These are phyloP conservation scores for Pseudocercospora cruenta DNA, from an alignment of 2,329 filamentous ascomycete genomes.

Conservation along the genomic window DNA sequence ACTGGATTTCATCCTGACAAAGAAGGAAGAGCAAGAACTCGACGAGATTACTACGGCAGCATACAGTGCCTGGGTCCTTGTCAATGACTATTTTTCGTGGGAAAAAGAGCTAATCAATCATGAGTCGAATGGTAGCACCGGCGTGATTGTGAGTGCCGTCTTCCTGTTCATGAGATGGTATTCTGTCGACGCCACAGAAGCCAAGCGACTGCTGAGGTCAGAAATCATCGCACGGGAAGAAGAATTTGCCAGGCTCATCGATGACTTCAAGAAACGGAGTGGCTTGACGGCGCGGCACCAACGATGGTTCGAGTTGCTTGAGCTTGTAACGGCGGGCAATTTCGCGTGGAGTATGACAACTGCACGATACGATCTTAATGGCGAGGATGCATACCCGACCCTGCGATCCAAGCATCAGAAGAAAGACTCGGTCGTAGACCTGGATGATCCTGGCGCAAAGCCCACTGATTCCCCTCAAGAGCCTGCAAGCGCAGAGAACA, in stretches of 20 bases:
- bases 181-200: conserved; percentile 6
- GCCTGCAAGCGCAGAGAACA: neutral
- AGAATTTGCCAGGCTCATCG: neutral
- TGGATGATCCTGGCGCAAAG: neutral
- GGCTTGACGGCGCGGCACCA: neutral
- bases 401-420: conserved; percentile 3
- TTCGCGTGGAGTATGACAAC: conserved; percentile 14
- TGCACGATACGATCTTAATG: conserved; percentile 9
- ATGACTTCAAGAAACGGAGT: neutral
- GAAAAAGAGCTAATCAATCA: conserved; percentile 10
- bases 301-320: conserved; percentile 5
- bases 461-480: neutral
- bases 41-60: conserved; percentile 8
- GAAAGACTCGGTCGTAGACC: neutral
- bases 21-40: conserved; percentile 6
- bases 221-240: conserved; percentile 11
- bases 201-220: neutral
- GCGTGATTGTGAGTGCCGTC: conserved; percentile 13
- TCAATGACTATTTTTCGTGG: conserved; percentile 17
- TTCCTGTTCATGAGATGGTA: conserved; percentile 15
- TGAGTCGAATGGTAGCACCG: conserved; percentile 7
- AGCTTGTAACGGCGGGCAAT: conserved; percentile 12
- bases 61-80: conserved; percentile 15
- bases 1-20: conserved; percentile 11
- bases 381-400: conserved; percentile 4